Base-by-base conservation (phyloP, 1,139 yeast genomes). In the Pichia terricola region DNA sequence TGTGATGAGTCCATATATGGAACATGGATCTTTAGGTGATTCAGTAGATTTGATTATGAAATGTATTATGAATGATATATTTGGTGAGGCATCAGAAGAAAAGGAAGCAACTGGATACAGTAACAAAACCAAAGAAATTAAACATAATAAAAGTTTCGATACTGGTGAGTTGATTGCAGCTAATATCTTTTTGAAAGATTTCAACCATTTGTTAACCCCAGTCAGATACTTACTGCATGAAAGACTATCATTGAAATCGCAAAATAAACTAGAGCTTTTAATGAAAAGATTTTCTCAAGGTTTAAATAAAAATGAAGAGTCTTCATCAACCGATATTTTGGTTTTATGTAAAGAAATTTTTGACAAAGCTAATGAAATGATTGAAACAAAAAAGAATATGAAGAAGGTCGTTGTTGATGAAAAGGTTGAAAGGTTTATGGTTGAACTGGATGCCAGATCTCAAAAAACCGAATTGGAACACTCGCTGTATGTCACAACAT, bases 91-190 rank as follows among this genome's bases (percentile, higher is more conserved):
- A 7, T 95, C 96, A 35, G 82, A 82, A 57, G 98, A 91, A 59
- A 91, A 94, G 60, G 98, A 91, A 53, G 89, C 94, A 16, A 96
- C 88, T 50, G 96, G 89, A 28, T 91, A 91, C 58, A 77, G 76
- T 43, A 81, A 87, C 41, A 81, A 81, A 50, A 85, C 88, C 81
- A 86, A 84, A 56, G 98, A 91, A 67, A 94, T 91, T 37, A 88
- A 86, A 58, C 81, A 79, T 54, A 86, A 86, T 57, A 88, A 86
- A 64, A 83, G 96, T 69, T 84, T 69, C 59, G 97, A 91, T 54
- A 80, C 94, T 5, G 94, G 82, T 35, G 95, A 89, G 61, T 67
- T 88, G 26, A 59, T 89, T 40, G 75, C 95, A 0, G 63, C 78
- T 6, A 78, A 80, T 56, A 74, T 89, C 37, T 67, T 75, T n/a